Evolutionary conservation across 106 monocot species (phyloP).

Genomic region (Dendrobium huoshanense): DNA sequence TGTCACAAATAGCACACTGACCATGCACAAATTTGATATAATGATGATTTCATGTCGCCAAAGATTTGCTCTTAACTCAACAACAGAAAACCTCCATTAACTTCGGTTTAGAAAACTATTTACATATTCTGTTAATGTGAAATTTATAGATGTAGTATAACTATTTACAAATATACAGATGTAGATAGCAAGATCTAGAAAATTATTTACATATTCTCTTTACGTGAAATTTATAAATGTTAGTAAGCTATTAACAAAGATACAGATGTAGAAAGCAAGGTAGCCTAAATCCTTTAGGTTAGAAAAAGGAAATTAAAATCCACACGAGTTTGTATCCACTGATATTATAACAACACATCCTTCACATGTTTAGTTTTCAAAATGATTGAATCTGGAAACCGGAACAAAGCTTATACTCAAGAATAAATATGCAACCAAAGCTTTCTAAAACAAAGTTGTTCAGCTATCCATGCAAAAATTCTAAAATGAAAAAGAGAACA

Average conservation of each 20-base stretch:
- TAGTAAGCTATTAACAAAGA: not conserved
- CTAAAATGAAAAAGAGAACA: not conserved
- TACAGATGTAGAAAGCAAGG: not conserved
- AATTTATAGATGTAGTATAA: not conserved
- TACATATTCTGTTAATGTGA: too few species aligned
- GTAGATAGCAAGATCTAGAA: not conserved
- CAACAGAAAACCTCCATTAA: not conserved
- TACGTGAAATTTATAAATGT: not conserved
- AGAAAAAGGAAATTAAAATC: not conserved
- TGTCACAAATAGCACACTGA: not conserved
- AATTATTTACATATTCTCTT: not conserved
- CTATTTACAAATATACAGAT: not conserved
- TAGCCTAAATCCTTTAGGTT: not conserved
- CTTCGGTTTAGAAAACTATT: not conserved
- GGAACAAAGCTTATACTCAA: conserved; percentile 1
- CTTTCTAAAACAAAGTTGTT: not conserved
- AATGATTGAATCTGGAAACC: not conserved
- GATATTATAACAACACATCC: not conserved
- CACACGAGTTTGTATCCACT: not conserved
- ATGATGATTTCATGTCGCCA: not conserved
- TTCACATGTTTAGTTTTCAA: not conserved
- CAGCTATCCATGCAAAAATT: not conserved
- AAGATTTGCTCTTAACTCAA: not conserved
- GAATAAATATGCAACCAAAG: not conserved
- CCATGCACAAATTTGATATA: not conserved